Evolutionary conservation across 768 basidiomycete genomes (phyloP).

Genomic region (Pleurotus ostreatus): DNA sequence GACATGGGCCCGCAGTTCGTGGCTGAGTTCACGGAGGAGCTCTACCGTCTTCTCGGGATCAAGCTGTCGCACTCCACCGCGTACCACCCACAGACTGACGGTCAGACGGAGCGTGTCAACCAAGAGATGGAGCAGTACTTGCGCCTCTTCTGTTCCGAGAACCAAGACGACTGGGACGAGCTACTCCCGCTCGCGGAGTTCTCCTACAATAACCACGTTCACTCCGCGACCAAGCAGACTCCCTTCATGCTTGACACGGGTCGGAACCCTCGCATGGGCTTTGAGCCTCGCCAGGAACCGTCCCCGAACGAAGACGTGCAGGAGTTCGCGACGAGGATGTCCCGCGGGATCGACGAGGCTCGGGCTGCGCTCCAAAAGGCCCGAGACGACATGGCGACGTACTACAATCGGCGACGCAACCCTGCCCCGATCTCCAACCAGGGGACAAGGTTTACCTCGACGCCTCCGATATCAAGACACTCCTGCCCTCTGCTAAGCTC

Average conservation of each 20-base stretch:
- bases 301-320: no score
- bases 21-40: not conserved
- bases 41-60: constrained; percentile 13
- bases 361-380: no score
- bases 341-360: no score
- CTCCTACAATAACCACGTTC: constrained; percentile 31
- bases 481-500: constrained; percentile 10
- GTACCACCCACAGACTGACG: constrained; percentile 37
- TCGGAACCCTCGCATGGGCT: no score
- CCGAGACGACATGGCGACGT: no score
- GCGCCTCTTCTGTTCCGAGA: constrained; percentile 26
- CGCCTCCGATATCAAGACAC: constrained; percentile 4
- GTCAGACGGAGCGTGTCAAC: constrained; percentile 19
- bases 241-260: no score
- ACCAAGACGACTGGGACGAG: constrained; percentile 40
- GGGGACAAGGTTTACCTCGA: no score
- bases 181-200: constrained; percentile 37
- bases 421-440: no score
- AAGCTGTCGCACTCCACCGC: constrained; percentile 26
- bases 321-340: no score
- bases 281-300: no score
- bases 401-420: no score
- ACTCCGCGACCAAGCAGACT: constrained; percentile 20
- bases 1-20: not conserved
- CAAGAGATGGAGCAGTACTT: constrained; percentile 34